Conservation (phyloP, 495 filamentous ascomycete genomes). For the Mytilinidion resinicola region DNA sequence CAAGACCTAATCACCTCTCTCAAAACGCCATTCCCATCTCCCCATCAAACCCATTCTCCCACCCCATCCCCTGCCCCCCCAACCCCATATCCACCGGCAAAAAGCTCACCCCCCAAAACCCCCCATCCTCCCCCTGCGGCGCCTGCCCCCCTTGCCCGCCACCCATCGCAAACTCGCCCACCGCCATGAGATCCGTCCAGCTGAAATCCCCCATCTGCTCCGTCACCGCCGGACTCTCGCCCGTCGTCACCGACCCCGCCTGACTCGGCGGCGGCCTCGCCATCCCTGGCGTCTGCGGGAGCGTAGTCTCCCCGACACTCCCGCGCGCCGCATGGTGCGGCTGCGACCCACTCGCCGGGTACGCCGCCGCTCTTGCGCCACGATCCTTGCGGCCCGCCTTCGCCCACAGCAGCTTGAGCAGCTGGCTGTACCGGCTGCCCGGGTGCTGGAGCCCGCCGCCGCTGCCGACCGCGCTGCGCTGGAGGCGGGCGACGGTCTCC, state of each 20-base stretch:
- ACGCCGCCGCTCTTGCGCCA: too few relatives aligned
- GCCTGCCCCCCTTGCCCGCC: constrained; percentile 8
- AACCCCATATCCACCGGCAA: constrained; percentile 23
- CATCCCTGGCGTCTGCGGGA: neutral
- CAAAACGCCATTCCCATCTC: constrained; percentile 23
- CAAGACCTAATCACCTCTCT: too few relatives aligned
- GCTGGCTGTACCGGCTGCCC: constrained; percentile 49
- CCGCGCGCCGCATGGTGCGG: too few relatives aligned
- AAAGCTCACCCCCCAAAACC: constrained; percentile 17
- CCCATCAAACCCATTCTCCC: constrained; percentile 16
- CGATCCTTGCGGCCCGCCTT: constrained; percentile 32
- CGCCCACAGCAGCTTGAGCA: constrained; percentile 52
- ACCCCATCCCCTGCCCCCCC: constrained; percentile 11
- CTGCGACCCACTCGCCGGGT: too few relatives aligned
- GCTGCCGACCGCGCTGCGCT: constrained; percentile 47
- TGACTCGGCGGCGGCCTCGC: constrained; percentile 18
- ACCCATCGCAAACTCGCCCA: constrained; percentile 48
- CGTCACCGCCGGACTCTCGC: constrained; percentile 28
- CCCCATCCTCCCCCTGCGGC: constrained; percentile 8
- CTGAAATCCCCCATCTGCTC: constrained; percentile 48
- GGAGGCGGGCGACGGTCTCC: constrained; percentile 46
- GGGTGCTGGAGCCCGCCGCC: constrained; percentile 40
- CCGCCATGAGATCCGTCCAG: constrained; percentile 52
- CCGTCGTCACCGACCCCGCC: constrained; percentile 9
- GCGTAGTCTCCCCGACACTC: too few relatives aligned